These are phyloP conservation scores for Dendrothele bispora DNA, from an alignment of 768 basidiomycete species.

Conservation along the genomic window DNA sequence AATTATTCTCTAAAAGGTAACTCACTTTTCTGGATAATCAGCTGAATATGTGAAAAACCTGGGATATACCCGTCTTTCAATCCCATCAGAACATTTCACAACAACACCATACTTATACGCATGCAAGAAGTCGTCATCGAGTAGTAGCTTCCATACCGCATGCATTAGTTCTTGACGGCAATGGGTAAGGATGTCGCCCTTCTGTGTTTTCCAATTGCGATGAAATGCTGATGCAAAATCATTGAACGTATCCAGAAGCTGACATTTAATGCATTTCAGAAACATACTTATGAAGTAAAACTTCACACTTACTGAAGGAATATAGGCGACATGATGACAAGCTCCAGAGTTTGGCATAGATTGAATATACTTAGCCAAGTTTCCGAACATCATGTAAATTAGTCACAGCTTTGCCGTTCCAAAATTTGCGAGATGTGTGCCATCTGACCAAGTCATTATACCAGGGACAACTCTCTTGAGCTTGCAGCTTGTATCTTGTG, in stretches of 20 bases:
- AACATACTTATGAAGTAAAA: neutral
- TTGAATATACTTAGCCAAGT: conserved; percentile 36
- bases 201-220: conserved; percentile 3
- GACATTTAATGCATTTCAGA: neutral
- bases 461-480: conserved; percentile 25
- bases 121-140: conserved; percentile 21
- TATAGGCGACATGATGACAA: conserved; percentile 39
- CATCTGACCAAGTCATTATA: conserved; percentile 33
- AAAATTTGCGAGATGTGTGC: conserved; percentile 35
- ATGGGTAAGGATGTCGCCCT: conserved; percentile 7
- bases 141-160: conserved; percentile 22
- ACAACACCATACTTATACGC: conserved; percentile 21
- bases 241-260: neutral
- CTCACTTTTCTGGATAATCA: conserved; percentile 27
- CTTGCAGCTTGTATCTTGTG: conserved; percentile 10
- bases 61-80: conserved; percentile 18
- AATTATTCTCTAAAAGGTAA: neutral
- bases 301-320: conserved; percentile 30
- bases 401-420: conserved; percentile 38
- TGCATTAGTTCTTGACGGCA: conserved; percentile 17
- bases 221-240: neutral
- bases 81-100: conserved; percentile 17
- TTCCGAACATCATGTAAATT: conserved; percentile 36
- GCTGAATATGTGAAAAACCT: conserved; percentile 25
- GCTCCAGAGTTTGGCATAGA: conserved; percentile 24